These are phyloP conservation scores for Thozetella sp. DNA, from an alignment of 495 filamentous ascomycete species.

Conservation along the genomic window DNA sequence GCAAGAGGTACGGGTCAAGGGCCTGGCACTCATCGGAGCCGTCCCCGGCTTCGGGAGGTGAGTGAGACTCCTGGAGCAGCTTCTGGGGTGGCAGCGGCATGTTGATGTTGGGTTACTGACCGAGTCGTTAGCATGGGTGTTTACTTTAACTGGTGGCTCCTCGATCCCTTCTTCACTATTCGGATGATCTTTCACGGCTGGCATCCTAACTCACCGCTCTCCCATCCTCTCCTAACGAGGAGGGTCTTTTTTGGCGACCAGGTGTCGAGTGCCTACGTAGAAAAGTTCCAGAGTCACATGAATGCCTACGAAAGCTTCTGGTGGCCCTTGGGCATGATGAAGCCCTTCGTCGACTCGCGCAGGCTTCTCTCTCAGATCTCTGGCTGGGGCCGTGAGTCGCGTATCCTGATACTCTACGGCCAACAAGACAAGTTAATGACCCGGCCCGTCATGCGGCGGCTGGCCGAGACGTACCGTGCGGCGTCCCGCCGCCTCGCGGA, in stretches of 20 bases:
- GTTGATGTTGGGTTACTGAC: neutral
- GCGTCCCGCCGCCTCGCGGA: conserved; percentile 55
- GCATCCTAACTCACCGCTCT: conserved; percentile 50
- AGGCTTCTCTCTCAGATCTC: conserved; percentile 35
- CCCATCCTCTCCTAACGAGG: conserved; percentile 38
- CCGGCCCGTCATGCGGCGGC: conserved; percentile 21
- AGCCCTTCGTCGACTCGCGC: conserved; percentile 31
- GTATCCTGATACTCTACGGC: conserved; percentile 40
- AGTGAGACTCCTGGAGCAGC: no score
- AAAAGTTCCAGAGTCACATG: conserved; percentile 31
- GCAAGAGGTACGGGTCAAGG: conserved; percentile 33
- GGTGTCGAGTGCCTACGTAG: conserved; percentile 24
- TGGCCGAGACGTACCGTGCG: conserved; percentile 48
- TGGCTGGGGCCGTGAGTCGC: conserved; percentile 12
- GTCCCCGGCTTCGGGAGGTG: conserved; percentile 47
- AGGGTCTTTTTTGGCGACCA: conserved; percentile 41
- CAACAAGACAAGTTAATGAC: conserved; percentile 28
- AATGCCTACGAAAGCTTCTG: conserved; percentile 44
- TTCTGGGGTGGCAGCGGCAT: neutral
- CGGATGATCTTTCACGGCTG: conserved; percentile 39
- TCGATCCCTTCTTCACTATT: conserved; percentile 44
- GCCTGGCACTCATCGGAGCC: conserved; percentile 35
- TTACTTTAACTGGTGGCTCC: conserved; percentile 42
- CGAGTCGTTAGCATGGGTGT: conserved; percentile 24
- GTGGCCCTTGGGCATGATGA: conserved; percentile 44